Base-by-base conservation (phyloP, 2,329 filamentous ascomycete species). In the Clarireedia paspali region DNA sequence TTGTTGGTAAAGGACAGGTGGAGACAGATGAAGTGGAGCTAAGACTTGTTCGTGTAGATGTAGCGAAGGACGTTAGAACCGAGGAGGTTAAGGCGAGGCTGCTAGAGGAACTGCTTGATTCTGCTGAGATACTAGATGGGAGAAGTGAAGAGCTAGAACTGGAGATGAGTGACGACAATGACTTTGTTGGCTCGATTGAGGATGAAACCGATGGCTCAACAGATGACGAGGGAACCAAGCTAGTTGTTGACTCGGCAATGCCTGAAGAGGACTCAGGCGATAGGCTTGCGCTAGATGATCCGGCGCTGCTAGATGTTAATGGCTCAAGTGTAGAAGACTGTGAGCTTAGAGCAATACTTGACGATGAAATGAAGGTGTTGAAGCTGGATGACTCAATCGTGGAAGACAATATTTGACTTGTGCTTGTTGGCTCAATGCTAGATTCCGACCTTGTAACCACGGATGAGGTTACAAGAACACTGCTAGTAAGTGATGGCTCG, bases 11-110 rank as follows among this genome's bases (percentile, higher is more conserved):
- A 15, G 51, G 51, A 14, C 51, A 54, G 12, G 15, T 54, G 34
- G 51, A 49, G 26, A 17, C 48, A 6, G 34, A 48, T 5, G 51
- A 54, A 17, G 23, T 40, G 5, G 51, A 48, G n/a, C 51, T 54
- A 12, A 34, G 47, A 4, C 30, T 48, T 17, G 34, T 48, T n/a
- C 39, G 15, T 3, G 51, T 38, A 3, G 44, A 44, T 4, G 44
- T 17, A 15, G 30, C 27, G 7, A 44, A 53, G 3, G 51, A 48
- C 2, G 7, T 48, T 30, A 30, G 30, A 24, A 20, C 14, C 0
- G 42, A 48, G 15, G 44, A 49, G n/a, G 51, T 23, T 4, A 20
- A 39, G 17, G 17, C n/a, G 26, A 27, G 7, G 7, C 26, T 27
- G 26, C 26, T 27, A 6, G 26, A 39, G 12, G 12, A 7, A 39